Evolutionary conservation across 2,329 filamentous ascomycete species (phyloP).

Genomic region (Diaporthe sp.): DNA sequence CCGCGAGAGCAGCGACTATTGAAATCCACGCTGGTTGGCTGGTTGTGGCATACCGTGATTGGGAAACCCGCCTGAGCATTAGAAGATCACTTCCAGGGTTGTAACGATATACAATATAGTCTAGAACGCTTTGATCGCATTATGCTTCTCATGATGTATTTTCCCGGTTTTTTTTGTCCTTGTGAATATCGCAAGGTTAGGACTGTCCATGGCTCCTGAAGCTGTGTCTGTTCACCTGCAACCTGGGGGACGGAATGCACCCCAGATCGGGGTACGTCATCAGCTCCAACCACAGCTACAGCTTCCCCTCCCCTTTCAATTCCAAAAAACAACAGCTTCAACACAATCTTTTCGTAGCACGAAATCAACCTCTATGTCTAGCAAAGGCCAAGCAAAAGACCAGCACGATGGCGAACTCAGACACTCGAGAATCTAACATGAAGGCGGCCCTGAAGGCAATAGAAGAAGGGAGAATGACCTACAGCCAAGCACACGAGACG

Average conservation of each 20-base stretch:
- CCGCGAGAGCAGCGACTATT: too few species aligned
- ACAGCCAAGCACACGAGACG: not conserved
- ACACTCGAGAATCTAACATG: not conserved
- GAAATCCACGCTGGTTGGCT: too few species aligned
- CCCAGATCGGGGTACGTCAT: not conserved
- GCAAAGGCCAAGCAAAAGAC: not conserved
- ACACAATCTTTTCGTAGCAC: not conserved
- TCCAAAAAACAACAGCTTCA: not conserved
- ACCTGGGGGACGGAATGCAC: not conserved
- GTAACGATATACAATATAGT: too few species aligned
- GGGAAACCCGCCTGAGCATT: not conserved
- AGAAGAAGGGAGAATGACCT: not conserved
- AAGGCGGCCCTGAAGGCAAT: not conserved
- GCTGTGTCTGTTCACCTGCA: too few species aligned
- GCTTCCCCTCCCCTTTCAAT: not conserved
- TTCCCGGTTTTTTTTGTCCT: too few species aligned
- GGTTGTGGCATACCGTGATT: too few species aligned
- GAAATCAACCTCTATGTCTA: too few species aligned
- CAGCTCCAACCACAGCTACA: not conserved
- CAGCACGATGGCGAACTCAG: not conserved
- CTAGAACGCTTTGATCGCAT: not conserved
- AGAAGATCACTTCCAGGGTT: too few species aligned
- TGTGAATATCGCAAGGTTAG: too few species aligned
- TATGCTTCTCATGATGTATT: too few species aligned
- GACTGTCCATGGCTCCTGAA: too few species aligned